Conservation (phyloP, 179 eudicot species). For the Beta corolliflora region DNA sequence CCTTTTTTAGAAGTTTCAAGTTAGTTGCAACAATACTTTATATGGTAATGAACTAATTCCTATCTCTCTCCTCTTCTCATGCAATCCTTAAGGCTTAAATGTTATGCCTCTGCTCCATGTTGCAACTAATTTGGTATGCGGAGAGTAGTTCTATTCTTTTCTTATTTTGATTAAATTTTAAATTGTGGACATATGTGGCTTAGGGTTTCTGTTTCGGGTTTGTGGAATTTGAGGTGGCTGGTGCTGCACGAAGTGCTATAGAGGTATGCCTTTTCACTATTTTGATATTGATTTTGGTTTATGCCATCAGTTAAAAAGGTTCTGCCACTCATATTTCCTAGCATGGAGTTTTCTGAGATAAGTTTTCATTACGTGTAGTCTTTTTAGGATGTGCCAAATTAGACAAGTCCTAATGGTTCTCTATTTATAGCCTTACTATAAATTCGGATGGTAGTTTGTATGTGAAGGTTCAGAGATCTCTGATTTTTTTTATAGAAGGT, state of each 20-base stretch:
- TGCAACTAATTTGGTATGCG: too few species aligned
- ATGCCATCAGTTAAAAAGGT: not conserved
- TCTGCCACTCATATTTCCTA: not conserved
- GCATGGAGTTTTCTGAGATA: not conserved
- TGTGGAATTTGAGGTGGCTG: conserved; percentile 81
- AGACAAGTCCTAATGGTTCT: not conserved
- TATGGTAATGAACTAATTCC: too few species aligned
- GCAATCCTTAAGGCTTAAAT: too few species aligned
- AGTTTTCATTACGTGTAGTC: not conserved
- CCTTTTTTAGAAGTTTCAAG: too few species aligned
- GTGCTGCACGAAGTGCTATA: conserved; percentile 62
- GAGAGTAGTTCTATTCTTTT: not conserved
- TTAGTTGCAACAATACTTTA: too few species aligned
- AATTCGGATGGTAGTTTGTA: not conserved
- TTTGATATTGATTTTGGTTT: not conserved
- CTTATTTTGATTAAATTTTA: not conserved
- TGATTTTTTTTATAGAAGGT: not conserved
- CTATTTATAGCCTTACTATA: too few species aligned
- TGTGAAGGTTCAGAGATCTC: not conserved
- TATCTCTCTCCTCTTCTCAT: too few species aligned
- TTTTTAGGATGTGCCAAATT: conserved; percentile 1
- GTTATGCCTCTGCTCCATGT: too few species aligned
- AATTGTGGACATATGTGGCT: conserved; percentile 32
- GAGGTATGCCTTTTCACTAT: conserved; percentile 48
- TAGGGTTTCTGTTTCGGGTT: conserved; percentile 75